phyloP scores from a whole-genome alignment of 225 moss, liverwort and hornwort species.

The Pseudisothecium myosuroides region DNA sequence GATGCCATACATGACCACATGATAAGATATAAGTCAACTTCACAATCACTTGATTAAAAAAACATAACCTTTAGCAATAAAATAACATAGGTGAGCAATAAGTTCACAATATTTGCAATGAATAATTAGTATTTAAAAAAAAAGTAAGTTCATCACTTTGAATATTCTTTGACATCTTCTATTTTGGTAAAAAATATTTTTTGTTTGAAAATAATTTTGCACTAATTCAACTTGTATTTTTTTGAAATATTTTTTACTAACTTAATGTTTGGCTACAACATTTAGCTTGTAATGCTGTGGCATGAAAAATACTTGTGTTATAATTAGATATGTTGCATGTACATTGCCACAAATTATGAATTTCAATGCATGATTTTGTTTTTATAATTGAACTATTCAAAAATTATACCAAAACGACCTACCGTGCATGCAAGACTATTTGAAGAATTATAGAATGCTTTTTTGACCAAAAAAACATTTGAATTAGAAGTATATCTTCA shows the following conservation, averaged over 20 bases:
- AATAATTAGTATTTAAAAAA: not conserved
- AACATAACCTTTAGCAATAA: not conserved
- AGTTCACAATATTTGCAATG: not conserved
- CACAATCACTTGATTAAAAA: not conserved
- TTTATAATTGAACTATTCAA: not conserved
- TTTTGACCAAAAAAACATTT: not conserved
- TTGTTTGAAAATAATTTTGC: not conserved
- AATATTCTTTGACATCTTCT: not conserved
- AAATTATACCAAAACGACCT: not conserved
- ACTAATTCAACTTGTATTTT: not conserved
- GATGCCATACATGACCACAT: no score
- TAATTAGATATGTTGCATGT: no score
- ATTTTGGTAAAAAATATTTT: not conserved
- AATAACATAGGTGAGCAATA: not conserved
- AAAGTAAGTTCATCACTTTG: not conserved
- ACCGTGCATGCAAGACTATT: no score
- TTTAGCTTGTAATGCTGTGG: not conserved
- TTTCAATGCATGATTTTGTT: not conserved
- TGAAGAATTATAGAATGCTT: not conserved
- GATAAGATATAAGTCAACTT: not conserved
- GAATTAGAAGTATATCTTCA: not conserved
- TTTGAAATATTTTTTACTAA: no score
- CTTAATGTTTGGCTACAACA: not conserved
- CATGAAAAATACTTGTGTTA: fast-evolving
- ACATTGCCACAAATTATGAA: not conserved